Percentiles rank a stretch among this genome's conserved stretches.
Evolutionary conservation across 2,329 filamentous ascomycete species (phyloP).

Genomic region (Xylariaceae sp.): DNA sequence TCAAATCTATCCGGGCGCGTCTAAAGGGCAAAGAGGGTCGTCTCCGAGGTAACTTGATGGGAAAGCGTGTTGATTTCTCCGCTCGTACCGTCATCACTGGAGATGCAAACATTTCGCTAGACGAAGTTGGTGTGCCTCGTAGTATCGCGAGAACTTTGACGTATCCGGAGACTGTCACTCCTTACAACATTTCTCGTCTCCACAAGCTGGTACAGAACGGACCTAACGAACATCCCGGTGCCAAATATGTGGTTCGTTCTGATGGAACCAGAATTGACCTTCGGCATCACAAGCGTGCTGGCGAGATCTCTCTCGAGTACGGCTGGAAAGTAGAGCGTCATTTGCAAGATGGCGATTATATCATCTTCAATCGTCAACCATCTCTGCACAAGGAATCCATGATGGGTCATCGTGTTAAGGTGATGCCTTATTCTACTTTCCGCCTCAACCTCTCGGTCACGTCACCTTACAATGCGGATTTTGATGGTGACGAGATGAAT

Average conservation of each 20-base stretch:
- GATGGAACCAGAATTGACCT: slow-evolving; percentile 94
- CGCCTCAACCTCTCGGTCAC: slow-evolving; percentile 96
- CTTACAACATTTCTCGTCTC: slow-evolving; percentile 93
- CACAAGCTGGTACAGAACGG: slow-evolving; percentile 88
- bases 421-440: slow-evolving; percentile 99
- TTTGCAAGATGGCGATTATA: slow-evolving; percentile 91
- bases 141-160: slow-evolving; percentile 91
- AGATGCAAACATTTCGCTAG: slow-evolving; percentile 91
- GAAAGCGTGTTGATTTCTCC: slow-evolving; percentile 98
- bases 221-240: slow-evolving; percentile 90
- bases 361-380: slow-evolving; percentile 99
- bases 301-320: slow-evolving; percentile 83
- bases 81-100: slow-evolving; percentile 99
- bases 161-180: slow-evolving; percentile 95
- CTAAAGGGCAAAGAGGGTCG: slow-evolving; percentile 99
- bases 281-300: slow-evolving; percentile 84
- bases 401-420: slow-evolving; percentile 97
- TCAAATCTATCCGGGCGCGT: slow-evolving; percentile 94
- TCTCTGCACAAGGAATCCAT: slow-evolving; percentile 99
- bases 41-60: slow-evolving; percentile 98
- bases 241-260: slow-evolving; percentile 91
- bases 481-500: slow-evolving; percentile 99
- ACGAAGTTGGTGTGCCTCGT: slow-evolving; percentile 94
- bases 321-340: slow-evolving; percentile 99
- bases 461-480: slow-evolving; percentile 99